These are phyloP conservation scores for Aspergillus sojae DNA, from an alignment of 2,329 filamentous ascomycete genomes.

Conservation along the genomic window DNA sequence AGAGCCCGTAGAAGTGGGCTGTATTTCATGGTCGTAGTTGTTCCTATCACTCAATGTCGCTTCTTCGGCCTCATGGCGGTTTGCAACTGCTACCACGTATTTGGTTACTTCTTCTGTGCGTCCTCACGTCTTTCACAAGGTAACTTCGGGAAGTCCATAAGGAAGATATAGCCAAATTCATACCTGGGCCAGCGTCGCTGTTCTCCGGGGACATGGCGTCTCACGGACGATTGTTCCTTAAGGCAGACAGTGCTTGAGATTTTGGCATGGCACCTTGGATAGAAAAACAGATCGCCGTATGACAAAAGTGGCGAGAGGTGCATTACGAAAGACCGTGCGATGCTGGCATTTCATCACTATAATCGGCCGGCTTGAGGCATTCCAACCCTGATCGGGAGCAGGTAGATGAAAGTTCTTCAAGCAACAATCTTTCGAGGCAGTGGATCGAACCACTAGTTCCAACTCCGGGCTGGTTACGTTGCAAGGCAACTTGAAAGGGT, in stretches of 20 bases:
- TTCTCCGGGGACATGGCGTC: slow-evolving; percentile 34
- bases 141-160: not conserved
- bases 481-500: not conserved
- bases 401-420: not conserved
- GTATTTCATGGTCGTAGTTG: slow-evolving; percentile 15
- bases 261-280: slow-evolving; percentile 21
- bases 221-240: slow-evolving; percentile 22
- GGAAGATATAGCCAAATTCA: slow-evolving; percentile 1
- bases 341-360: not conserved
- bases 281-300: not conserved
- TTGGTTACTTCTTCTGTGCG: slow-evolving; percentile 8
- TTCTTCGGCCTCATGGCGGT: slow-evolving; percentile 20
- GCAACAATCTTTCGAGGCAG: not conserved
- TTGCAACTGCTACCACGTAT: slow-evolving; percentile 17
- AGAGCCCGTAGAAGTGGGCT: slow-evolving; percentile 14
- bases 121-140: not conserved
- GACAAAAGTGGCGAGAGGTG: not conserved
- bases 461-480: not conserved
- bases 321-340: slow-evolving; percentile 14
- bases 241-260: slow-evolving; percentile 2
- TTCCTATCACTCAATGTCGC: slow-evolving; percentile 14
- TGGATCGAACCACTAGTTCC: not conserved
- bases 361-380: not conserved
- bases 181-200: slow-evolving; percentile 28
- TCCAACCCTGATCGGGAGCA: not conserved